phyloP scores from a whole-genome alignment of 148 eudicot species.

The Simmondsia chinensis region DNA sequence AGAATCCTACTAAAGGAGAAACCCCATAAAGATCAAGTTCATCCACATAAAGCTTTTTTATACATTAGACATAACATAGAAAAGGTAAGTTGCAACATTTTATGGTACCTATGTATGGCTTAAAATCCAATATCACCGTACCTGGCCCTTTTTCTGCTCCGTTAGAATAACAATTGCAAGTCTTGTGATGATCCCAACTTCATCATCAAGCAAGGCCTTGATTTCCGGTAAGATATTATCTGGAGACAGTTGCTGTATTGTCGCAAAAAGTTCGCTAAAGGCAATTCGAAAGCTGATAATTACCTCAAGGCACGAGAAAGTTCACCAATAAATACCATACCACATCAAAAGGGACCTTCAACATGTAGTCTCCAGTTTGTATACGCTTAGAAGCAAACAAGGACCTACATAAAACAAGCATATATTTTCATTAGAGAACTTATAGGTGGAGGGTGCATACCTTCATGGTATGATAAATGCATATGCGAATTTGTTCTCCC shows the following conservation, averaged over 20 bases:
- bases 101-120: not conserved
- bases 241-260: constrained; percentile 55
- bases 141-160: constrained; percentile 65
- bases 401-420: constrained; percentile 26
- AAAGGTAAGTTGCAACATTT: not conserved
- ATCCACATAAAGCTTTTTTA: too few relatives aligned
- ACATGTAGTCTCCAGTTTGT: constrained; percentile 58
- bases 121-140: constrained; percentile 1
- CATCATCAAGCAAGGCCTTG: constrained; percentile 37
- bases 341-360: constrained; percentile 60
- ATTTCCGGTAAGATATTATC: constrained; percentile 50
- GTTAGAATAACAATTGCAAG: constrained; percentile 58
- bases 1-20: constrained; percentile 30
- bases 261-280: constrained; percentile 3
- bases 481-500: too few relatives aligned
- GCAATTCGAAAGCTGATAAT: not conserved
- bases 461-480: too few relatives aligned
- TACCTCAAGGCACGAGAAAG: not conserved
- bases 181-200: constrained; percentile 46
- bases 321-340: constrained; percentile 21
- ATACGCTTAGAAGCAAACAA: constrained; percentile 46
- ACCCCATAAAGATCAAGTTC: too few relatives aligned
- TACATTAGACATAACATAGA: not conserved
- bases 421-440: too few relatives aligned
- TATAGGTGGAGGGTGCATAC: not conserved